Evolutionary conservation across 2,329 filamentous ascomycete genomes (phyloP).

Genomic region (Apiospora sp.): DNA sequence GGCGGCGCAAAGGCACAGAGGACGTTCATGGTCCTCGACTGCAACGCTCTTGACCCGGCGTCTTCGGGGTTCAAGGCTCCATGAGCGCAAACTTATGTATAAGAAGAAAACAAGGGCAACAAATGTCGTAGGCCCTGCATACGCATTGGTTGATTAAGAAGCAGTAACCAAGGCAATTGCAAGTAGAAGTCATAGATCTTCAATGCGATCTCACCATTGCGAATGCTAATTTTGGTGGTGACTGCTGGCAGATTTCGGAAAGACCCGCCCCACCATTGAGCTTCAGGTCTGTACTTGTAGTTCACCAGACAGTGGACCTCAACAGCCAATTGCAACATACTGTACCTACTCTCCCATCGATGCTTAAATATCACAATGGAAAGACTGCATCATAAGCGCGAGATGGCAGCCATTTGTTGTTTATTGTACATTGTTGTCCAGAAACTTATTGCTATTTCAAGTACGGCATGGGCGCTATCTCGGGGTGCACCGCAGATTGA

Average conservation of each 20-base stretch:
- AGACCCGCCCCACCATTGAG: background rate
- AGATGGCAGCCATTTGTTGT: too few species aligned
- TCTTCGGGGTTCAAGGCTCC: constrained; percentile 23
- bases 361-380: too few species aligned
- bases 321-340: too few species aligned
- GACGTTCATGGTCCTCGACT: constrained; percentile 40
- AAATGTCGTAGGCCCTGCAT: background rate
- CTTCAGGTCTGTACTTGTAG: background rate
- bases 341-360: too few species aligned
- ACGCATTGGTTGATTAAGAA: background rate
- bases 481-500: too few species aligned
- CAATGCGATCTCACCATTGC: background rate
- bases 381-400: too few species aligned
- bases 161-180: background rate
- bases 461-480: too few species aligned
- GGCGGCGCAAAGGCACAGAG: constrained; percentile 36
- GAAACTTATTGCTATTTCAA: too few species aligned
- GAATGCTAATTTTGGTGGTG: constrained; percentile 20
- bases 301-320: too few species aligned
- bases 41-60: constrained; percentile 33
- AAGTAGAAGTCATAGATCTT: background rate
- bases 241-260: constrained; percentile 6
- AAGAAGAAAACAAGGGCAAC: background rate
- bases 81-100: constrained; percentile 10
- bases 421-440: too few species aligned